phyloP scores from a whole-genome alignment of 1,284 basidiomycete genomes.

The Mycena sp. region DNA sequence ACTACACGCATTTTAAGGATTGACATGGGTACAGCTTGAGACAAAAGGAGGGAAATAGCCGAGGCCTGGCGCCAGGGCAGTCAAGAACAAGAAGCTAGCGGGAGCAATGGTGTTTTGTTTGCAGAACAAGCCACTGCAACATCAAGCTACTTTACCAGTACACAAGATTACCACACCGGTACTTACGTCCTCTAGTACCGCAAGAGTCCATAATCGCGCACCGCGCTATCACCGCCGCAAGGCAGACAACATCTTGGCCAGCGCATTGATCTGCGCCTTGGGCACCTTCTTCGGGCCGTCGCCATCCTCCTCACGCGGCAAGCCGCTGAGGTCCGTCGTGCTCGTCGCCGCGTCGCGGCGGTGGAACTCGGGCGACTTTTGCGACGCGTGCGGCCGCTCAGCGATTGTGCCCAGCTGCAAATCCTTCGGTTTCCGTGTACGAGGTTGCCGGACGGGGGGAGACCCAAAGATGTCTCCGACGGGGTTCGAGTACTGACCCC shows the following conservation, averaged over 20 bases:
- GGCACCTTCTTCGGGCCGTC: constrained; percentile 80
- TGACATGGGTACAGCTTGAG: constrained; percentile 24
- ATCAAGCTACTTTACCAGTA: constrained; percentile 25
- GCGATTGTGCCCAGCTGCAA: constrained; percentile 75
- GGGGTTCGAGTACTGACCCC: constrained; percentile 62
- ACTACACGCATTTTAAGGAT: constrained; percentile 35
- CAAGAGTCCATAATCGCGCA: constrained; percentile 24
- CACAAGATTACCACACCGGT: constrained; percentile 27
- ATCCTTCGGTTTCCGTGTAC: constrained; percentile 73
- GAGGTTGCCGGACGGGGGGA: constrained; percentile 69
- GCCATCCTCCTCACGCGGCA: constrained; percentile 52
- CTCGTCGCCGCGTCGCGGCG: constrained; percentile 70
- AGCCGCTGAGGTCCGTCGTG: constrained; percentile 66
- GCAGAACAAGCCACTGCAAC: constrained; percentile 27
- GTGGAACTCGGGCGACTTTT: constrained; percentile 51
- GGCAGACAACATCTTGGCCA: constrained; percentile 86
- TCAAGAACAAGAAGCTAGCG: constrained; percentile 9
- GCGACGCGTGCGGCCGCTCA: constrained; percentile 61
- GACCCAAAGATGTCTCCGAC: constrained; percentile 68
- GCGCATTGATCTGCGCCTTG: constrained; percentile 83
- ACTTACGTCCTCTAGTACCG: constrained; percentile 23
- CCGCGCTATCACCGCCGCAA: constrained; percentile 62
- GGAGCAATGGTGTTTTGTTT: constrained; percentile 27
- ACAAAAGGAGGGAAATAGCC: constrained; percentile 15
- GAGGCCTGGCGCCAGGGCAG: constrained; percentile 20